Evolutionary conservation across 1,139 yeast genomes (phyloP), one percentile per base, ranked within the genome.

Genomic region (Yamadazyma sp.): DNA sequence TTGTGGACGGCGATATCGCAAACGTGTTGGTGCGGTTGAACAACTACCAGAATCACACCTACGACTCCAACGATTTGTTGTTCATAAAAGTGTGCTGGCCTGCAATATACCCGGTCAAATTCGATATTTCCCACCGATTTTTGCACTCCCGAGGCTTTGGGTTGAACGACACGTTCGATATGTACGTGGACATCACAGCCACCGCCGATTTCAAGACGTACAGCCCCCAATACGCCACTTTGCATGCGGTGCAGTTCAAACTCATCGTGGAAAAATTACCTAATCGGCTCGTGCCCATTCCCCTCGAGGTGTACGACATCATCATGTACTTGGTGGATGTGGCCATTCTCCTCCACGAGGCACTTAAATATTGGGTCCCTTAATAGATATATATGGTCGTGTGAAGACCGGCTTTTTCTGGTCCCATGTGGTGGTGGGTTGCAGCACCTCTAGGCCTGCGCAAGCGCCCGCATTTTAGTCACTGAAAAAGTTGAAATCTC

Each of bases 21-120:
- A 15, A 27, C 10, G 20, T 27, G n/a, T 9, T 27, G 18, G 20
- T 27, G n/a, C 29, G 55, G 29, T 30, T 71, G 16, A 69, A 69
- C 45, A 68, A 69, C 44, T 64, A 67, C 44, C 43, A 50, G 15
- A 55, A 64, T 41, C n/a, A 37, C 6, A 50, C 61, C 2, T 67
- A 52, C 38, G 40, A 41, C 10, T 51, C 70, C 11, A 56, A 62
- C 35, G 73, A 67, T 45, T 38, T 62, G 23, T 40, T 70, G 24
- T 59, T 56, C 40, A 53, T 67, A 22, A 71, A 71, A 43, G 42
- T 70, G 12, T 70, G 76, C 45, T 71, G 76, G 76, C 74, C 76
- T 0, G 73, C 76, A 0, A 68, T 66, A 1, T 43, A 43, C 11
- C 73, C 76, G 2, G 56, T 59, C 35, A 56, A 55, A 29, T 64